Conservation (phyloP, 2,329 filamentous ascomycete species). For the Penicillium sp. region DNA sequence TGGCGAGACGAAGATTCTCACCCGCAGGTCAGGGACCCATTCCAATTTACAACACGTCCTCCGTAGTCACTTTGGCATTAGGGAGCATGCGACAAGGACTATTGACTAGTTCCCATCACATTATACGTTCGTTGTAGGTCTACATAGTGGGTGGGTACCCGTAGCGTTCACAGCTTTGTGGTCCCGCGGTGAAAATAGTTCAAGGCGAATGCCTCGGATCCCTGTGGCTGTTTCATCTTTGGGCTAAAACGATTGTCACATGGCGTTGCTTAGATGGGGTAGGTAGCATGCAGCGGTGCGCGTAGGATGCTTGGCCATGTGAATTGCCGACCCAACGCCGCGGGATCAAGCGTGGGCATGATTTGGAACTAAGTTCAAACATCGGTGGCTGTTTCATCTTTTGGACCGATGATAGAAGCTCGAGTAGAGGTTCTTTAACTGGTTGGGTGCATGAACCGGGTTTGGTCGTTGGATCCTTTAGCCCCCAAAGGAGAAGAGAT, state of each 20-base stretch:
- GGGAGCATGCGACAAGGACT: too few relatives aligned
- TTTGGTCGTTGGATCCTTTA: background rate
- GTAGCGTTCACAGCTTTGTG: background rate
- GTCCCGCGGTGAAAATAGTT: background rate
- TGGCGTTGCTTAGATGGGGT: background rate
- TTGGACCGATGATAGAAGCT: background rate
- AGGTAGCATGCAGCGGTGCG: background rate
- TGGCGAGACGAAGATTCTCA: background rate
- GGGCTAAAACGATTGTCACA: background rate
- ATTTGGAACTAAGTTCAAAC: background rate
- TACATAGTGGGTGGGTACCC: too few relatives aligned
- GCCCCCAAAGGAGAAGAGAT: background rate
- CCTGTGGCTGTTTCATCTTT: background rate
- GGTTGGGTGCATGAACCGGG: background rate
- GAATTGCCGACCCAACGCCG: background rate
- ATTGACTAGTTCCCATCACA: too few relatives aligned
- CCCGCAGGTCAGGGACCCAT: background rate
- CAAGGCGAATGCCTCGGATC: background rate
- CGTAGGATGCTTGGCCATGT: background rate
- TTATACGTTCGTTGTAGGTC: too few relatives aligned
- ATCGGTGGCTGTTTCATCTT: background rate
- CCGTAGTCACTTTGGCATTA: too few relatives aligned
- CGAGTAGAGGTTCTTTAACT: background rate
- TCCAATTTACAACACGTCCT: background rate
- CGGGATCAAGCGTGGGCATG: background rate